phyloP scores from a whole-genome alignment of 2,329 filamentous ascomycete species.

The Triangularia setosa region DNA sequence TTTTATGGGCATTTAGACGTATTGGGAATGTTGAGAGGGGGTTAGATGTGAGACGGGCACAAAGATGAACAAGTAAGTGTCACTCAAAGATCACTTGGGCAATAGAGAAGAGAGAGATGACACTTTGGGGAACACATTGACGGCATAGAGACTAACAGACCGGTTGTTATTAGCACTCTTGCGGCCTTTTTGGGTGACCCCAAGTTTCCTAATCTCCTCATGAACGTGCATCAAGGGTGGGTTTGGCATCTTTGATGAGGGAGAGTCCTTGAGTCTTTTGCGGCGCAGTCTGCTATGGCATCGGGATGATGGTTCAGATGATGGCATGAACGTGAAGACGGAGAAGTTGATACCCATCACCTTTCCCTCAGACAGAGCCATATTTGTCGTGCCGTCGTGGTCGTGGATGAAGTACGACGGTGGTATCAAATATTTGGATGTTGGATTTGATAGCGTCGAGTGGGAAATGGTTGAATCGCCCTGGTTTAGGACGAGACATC shows the following conservation, averaged over 20 bases:
- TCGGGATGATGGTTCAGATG: constrained; percentile 10
- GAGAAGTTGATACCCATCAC: constrained; percentile 1
- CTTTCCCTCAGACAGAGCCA: neutral
- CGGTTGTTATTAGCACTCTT: neutral
- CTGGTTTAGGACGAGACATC: neutral
- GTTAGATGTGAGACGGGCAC: neutral
- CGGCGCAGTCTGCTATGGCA: constrained; percentile 32
- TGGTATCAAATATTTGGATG: constrained; percentile 22
- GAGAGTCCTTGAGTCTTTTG: constrained; percentile 14
- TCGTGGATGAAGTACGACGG: constrained; percentile 13
- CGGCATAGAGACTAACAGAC: neutral
- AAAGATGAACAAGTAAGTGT: neutral
- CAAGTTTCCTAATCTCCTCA: constrained; percentile 23
- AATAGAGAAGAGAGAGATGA: too few relatives aligned
- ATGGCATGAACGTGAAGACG: neutral
- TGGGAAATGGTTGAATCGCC: constrained; percentile 4
- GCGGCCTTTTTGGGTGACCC: constrained; percentile 29
- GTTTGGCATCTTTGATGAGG: constrained; percentile 32
- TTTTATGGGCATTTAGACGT: neutral
- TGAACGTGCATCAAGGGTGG: constrained; percentile 20
- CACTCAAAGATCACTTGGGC: too few relatives aligned
- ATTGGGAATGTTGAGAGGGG: neutral
- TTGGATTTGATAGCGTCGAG: constrained; percentile 17
- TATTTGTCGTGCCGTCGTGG: constrained; percentile 4
- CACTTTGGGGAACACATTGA: too few relatives aligned